Percentiles rank a stretch among this genome's conserved stretches.
phyloP scores from a whole-genome alignment of 306 rosid species.

The Vigna radiata region DNA sequence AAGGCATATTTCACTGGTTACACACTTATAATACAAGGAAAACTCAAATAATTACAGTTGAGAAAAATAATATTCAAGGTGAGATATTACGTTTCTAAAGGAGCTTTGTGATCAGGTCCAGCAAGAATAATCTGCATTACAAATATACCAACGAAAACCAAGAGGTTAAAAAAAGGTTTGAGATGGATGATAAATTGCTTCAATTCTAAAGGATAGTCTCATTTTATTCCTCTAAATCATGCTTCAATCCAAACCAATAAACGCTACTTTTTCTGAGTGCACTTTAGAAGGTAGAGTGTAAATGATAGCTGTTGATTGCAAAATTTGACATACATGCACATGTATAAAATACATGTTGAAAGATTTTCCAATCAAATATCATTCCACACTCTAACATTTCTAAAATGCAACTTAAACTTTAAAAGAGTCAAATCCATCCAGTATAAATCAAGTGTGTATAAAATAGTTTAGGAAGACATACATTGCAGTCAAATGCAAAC shows the following conservation, averaged over 20 bases:
- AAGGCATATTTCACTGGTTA: conserved; percentile 50
- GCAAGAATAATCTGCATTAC: conserved; percentile 76
- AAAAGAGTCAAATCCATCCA: background rate
- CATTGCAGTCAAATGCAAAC: conserved; percentile 92
- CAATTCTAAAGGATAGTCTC: background rate
- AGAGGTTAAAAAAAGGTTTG: background rate
- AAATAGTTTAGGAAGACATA: conserved; percentile 52
- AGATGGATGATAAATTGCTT: background rate
- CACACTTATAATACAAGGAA: conserved; percentile 58
- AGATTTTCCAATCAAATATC: background rate
- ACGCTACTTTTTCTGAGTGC: background rate
- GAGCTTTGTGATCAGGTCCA: conserved; percentile 79
- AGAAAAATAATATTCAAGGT: conserved; percentile 28
- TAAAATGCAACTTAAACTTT: background rate
- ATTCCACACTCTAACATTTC: background rate
- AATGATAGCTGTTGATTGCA: background rate
- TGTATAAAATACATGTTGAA: background rate
- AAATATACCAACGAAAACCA: conserved; percentile 35
- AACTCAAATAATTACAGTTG: conserved; percentile 63
- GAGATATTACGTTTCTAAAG: conserved; percentile 55
- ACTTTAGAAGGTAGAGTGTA: background rate
- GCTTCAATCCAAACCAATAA: background rate
- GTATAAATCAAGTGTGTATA: background rate
- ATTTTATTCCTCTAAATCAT: background rate
- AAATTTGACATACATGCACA: background rate